Conservation (phyloP, 1,284 basidiomycete genomes). For the Cryptococcus amylolentus region DNA sequence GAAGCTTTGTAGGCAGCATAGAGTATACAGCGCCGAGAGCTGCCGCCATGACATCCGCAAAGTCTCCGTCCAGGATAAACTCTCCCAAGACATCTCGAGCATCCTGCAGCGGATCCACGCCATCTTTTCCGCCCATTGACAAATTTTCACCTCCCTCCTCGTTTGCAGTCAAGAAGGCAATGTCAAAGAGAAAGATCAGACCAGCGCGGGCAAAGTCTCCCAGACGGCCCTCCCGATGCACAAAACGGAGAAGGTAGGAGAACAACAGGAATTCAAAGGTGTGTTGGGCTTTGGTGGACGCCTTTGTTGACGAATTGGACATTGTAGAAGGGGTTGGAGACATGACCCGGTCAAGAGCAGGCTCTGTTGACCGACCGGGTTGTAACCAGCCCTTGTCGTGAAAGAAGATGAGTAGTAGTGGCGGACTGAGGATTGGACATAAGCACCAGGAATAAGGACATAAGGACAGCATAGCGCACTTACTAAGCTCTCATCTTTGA, state of each 20-base stretch:
- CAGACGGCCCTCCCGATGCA: slow-evolving; percentile 88
- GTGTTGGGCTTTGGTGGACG: slow-evolving; percentile 13
- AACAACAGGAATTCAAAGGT: slow-evolving; percentile 91
- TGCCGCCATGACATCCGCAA: slow-evolving; percentile 83
- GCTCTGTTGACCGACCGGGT: slow-evolving; percentile 59
- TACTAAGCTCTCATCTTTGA: slow-evolving; percentile 78
- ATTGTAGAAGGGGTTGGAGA: slow-evolving; percentile 53
- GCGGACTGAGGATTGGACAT: slow-evolving; percentile 53
- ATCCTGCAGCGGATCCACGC: slow-evolving; percentile 67
- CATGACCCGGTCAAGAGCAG: slow-evolving; percentile 49
- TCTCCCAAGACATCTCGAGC: slow-evolving; percentile 81
- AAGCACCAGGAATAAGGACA: no score
- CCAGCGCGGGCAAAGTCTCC: slow-evolving; percentile 93
- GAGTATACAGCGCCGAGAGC: slow-evolving; percentile 93
- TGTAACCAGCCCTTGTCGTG: slow-evolving; percentile 65
- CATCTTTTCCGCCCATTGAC: slow-evolving; percentile 21
- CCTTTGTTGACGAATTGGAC: slow-evolving; percentile 24
- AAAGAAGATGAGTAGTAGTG: slow-evolving; percentile 92
- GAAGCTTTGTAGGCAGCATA: slow-evolving; percentile 77
- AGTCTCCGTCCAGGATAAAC: slow-evolving; percentile 92
- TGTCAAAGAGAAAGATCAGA: slow-evolving; percentile 85
- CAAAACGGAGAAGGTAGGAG: slow-evolving; percentile 91
- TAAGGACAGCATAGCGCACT: slow-evolving; percentile 10
- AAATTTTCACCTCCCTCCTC: slow-evolving; percentile 36
- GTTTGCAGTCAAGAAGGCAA: slow-evolving; percentile 65